Conservation (phyloP, 2,329 filamentous ascomycete species). For the Calonectria pauciramosa region DNA sequence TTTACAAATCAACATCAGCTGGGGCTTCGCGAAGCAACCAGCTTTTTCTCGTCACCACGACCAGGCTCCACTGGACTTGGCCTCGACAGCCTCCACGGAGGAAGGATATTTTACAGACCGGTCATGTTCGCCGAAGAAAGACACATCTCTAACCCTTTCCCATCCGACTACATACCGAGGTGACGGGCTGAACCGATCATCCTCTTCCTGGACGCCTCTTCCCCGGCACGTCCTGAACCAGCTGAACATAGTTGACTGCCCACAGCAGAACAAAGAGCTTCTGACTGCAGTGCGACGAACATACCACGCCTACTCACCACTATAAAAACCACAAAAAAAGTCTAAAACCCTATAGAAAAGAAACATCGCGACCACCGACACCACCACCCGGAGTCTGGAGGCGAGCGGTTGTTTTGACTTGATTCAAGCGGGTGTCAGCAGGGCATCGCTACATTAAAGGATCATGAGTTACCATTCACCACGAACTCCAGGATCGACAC, state of each 20-base stretch:
- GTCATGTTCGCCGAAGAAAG: conserved; percentile 70
- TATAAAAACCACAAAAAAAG: conserved; percentile 38
- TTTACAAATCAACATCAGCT: conserved; percentile 40
- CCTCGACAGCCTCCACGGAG: conserved; percentile 48
- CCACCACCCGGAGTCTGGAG: conserved; percentile 46
- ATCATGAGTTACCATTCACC: conserved; percentile 56
- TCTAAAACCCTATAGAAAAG: conserved; percentile 53
- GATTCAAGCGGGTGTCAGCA: conserved; percentile 47
- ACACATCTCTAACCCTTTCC: conserved; percentile 67
- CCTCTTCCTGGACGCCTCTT: conserved; percentile 61
- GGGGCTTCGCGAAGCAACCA: conserved; percentile 46
- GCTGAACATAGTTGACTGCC: conserved; percentile 36
- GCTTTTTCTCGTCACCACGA: conserved; percentile 45
- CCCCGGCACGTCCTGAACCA: conserved; percentile 36
- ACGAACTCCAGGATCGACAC: conserved; percentile 61
- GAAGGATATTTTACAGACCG: conserved; percentile 53
- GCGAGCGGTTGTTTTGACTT: conserved; percentile 41
- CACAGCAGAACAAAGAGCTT: conserved; percentile 24
- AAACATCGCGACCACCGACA: conserved; percentile 21
- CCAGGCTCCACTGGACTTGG: conserved; percentile 49
- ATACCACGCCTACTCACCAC: conserved; percentile 25
- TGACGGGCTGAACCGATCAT: conserved; percentile 65
- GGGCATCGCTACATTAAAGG: conserved; percentile 54
- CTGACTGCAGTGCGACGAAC: conserved; percentile 41
- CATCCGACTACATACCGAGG: conserved; percentile 73